These are phyloP conservation scores for Pseudogymnoascus sp. DNA, from an alignment of 2,329 filamentous ascomycete species.

Conservation along the genomic window DNA sequence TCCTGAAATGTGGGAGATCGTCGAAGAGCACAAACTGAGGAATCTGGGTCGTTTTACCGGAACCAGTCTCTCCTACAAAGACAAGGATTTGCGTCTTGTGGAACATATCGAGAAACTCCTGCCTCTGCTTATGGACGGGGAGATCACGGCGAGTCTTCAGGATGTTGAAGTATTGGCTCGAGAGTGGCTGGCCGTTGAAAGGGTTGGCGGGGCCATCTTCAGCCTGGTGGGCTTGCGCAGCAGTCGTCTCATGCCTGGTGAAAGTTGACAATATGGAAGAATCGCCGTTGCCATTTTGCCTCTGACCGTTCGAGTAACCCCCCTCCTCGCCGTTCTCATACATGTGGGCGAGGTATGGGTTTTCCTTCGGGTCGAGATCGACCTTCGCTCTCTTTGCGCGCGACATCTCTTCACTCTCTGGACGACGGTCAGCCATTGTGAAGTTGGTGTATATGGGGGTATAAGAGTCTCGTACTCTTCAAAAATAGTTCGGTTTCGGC, in stretches of 20 bases:
- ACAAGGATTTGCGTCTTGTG: constrained; percentile 93
- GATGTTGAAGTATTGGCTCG: constrained; percentile 83
- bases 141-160: constrained; percentile 75
- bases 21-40: constrained; percentile 97
- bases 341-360: constrained; percentile 90
- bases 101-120: constrained; percentile 90
- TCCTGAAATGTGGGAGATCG: constrained; percentile 77
- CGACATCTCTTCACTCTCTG: constrained; percentile 39
- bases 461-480: constrained; percentile 8
- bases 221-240: constrained; percentile 61
- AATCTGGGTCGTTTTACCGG: constrained; percentile 98
- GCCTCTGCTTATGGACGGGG: constrained; percentile 86
- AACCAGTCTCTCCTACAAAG: constrained; percentile 98
- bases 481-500: constrained; percentile 1
- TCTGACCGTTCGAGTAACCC: constrained; percentile 25
- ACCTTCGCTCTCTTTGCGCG: constrained; percentile 41
- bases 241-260: constrained; percentile 73
- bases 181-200: constrained; percentile 72
- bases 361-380: constrained; percentile 49
- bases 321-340: constrained; percentile 46
- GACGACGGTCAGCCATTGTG: constrained; percentile 50
- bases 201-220: constrained; percentile 81
- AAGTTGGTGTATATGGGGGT: constrained; percentile 1
- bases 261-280: constrained; percentile 52
- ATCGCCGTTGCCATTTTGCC: constrained; percentile 28